phyloP scores from a whole-genome alignment of 1,284 basidiomycete species.

The Cystobasidium sp. region DNA sequence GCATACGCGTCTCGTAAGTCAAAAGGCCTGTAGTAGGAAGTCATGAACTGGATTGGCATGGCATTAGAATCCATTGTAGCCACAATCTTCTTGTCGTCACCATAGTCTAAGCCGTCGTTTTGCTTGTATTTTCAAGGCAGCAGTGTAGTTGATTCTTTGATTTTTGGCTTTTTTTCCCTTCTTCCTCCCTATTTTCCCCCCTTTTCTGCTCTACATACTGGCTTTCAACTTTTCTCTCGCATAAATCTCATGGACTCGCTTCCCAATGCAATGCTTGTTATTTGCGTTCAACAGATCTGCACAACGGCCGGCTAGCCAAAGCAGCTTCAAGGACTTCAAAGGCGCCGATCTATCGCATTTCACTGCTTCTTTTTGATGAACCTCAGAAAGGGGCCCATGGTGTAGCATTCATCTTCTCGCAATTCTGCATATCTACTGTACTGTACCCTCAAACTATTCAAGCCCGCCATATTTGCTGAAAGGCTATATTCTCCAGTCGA shows the following conservation, averaged over 20 bases:
- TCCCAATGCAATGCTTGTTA: not conserved
- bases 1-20: constrained; percentile 42
- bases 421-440: no score
- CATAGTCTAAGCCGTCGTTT: no score
- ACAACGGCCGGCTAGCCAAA: constrained; percentile 8
- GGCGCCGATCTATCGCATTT: constrained; percentile 19
- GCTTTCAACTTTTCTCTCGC: not conserved
- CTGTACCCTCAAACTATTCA: no score
- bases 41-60: not conserved
- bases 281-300: not conserved
- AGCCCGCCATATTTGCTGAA: no score
- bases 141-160: constrained; percentile 13
- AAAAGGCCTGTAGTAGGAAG: not conserved
- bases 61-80: not conserved
- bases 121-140: constrained; percentile 12
- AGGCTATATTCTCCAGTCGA: no score
- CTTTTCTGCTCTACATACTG: not conserved
- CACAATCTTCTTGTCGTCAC: no score
- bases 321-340: constrained; percentile 19
- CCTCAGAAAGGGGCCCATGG: not conserved
- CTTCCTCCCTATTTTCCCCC: not conserved
- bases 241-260: not conserved
- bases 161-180: constrained; percentile 1
- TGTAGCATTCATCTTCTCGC: not conserved
- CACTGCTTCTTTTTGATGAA: constrained; percentile 4